Conservation (phyloP, 139 green algal species). For the Zygnema circumcarinatum region DNA sequence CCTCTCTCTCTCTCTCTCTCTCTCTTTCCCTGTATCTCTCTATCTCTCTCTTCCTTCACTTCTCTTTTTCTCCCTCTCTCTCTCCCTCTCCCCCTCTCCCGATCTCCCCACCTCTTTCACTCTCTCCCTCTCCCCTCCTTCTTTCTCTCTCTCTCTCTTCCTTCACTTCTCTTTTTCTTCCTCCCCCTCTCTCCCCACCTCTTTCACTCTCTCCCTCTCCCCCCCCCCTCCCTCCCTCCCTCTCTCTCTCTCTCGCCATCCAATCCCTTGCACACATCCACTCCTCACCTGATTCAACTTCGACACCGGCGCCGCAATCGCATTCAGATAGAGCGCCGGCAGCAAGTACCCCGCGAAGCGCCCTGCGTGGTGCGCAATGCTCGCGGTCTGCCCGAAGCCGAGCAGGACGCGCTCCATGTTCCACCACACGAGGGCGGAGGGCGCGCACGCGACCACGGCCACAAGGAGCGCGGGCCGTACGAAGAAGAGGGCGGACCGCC, state of each 20-base stretch:
- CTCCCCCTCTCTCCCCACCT: not conserved
- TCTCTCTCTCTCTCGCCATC: not conserved
- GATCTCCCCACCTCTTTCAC: not conserved
- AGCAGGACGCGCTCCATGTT: not conserved
- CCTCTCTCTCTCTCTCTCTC: too few relatives aligned
- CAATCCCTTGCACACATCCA: not conserved
- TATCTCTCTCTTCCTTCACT: too few relatives aligned
- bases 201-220: not conserved
- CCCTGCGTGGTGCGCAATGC: not conserved
- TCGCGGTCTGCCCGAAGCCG: not conserved
- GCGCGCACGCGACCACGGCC: not conserved
- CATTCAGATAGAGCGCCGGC: not conserved
- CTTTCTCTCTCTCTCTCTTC: not conserved
- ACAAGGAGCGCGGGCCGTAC: not conserved
- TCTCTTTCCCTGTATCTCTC: too few relatives aligned
- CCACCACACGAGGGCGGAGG: not conserved
- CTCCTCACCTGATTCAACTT: not conserved
- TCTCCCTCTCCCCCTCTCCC: too few relatives aligned
- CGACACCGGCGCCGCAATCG: not conserved
- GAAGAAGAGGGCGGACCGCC: too few relatives aligned
- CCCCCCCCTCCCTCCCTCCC: not conserved
- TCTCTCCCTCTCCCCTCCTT: not conserved
- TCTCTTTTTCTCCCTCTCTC: too few relatives aligned
- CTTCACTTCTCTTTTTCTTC: not conserved
- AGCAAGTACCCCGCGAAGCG: not conserved